Base-by-base conservation (phyloP, 768 basidiomycete species). In the Termitomyces titanicus region DNA sequence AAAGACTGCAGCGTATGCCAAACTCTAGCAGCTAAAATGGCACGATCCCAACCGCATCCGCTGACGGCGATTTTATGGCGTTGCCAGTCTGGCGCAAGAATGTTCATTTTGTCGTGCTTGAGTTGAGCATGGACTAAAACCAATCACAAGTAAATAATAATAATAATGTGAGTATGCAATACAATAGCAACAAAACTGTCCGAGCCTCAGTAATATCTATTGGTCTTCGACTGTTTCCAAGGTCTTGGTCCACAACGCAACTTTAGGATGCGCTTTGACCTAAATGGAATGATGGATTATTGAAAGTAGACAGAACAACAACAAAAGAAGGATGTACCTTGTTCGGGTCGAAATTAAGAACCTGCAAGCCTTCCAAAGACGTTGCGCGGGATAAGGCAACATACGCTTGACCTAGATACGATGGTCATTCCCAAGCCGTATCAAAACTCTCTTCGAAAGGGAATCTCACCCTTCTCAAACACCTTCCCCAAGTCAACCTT, bases 401-500 rank as follows among this genome's bases (percentile, higher is more conserved):
- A 56, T 93, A 93, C n/a, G 91, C 89, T 75, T 94, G 92, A 31
- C 91, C 90, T 92, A 55, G 13, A 59, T 31, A 40, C 17, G 18
- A 54, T n/a, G 13, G 17, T 47, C 58, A 57, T 10, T 35, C 18
- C 31, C 18, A 12, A 37, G n/a, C 13, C 10, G 3, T 9, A 25
- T 11, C 24, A 24, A 20, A 18, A 8, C 18, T 22, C 18, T 27
- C 11, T n/a, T n/a, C n/a, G n/a, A 13, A 24, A 51, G n/a, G 55
- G n/a, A 12, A 58, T 20, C 75, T 22, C 47, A 84, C 90, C 92
- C 70, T 92, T 93, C 71, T 94, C 97, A 65, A 99, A 99, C 5
- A 98, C 89, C 66, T 85, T 88, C 29, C 85, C 85, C 34, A 99
- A 78, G 65, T 98, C 95, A 42, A 98, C 95, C 66, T 90, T 96